Evolutionary conservation across 2,329 filamentous ascomycete species (phyloP), one percentile per base, ranked within the genome.

Genomic region (Exophiala phaeomuriformis): DNA sequence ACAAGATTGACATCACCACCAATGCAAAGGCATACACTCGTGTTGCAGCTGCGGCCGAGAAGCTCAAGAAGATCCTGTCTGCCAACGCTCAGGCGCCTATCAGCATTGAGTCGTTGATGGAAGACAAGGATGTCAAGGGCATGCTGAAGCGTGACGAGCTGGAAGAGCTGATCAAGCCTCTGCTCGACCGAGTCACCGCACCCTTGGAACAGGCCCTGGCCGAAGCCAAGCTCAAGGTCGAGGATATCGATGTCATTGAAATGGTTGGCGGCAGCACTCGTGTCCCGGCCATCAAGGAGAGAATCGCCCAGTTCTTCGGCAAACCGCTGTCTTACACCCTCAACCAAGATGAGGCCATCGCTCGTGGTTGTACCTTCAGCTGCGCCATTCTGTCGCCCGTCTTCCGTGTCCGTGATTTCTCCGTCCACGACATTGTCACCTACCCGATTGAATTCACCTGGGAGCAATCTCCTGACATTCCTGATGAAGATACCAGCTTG

Each of bases 371-470:
- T 70, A 90, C 93, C 57, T 98, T 98, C 77, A 90, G 86, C 81
- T 97, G 93, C 71, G 93, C 93, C 66, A 96, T 96, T 64, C 83
- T 97, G 52, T 97, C 93, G 0, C 93, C 93, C 43, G 88, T 95
- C 63, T 97, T 98, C 86, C 90, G 91, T 70, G 93, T 98, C 68
- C 90, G 93, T 67, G 93, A 98, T 77, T 98, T 98, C 74, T 83
- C 90, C 64, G 86, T 97, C 57, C 90, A 97, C 79, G 93, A 98
- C 72, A 91, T 97, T 66, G 88, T 95, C 74, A 89, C 85, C 77
- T 98, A 97, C 77, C 93, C 93, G 46, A 95, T 98, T 70, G 91
- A 98, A 71, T 98, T 98, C 72, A 87, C 85, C 49, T 98, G 93
- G 93, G 93, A 98, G 78, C 95, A 97, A 79, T 94, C 91, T 29